Conservation (phyloP, 169 alveolate species). For the Cystoisospora suis region DNA sequence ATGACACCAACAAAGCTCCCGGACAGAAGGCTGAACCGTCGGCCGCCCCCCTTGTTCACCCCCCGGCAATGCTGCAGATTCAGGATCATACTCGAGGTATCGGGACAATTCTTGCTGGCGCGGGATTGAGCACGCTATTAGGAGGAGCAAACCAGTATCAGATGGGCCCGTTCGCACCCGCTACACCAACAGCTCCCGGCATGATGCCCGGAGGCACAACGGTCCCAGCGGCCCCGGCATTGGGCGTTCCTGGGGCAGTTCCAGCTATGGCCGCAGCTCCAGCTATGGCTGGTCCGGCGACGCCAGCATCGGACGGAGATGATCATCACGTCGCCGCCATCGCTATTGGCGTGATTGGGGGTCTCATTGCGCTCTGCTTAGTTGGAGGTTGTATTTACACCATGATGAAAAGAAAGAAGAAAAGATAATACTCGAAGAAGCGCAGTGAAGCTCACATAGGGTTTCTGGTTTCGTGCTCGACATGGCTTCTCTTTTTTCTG, state of each 20-base stretch:
- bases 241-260: background rate
- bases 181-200: background rate
- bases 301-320: background rate
- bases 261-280: background rate
- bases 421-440: no score
- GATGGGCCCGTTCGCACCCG: background rate
- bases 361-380: background rate
- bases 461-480: no score
- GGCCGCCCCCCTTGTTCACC: no score
- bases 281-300: background rate
- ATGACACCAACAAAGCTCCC: no score
- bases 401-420: background rate
- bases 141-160: slow-evolving; percentile 16
- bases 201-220: background rate
- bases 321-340: background rate
- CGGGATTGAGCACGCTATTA: background rate
- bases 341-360: background rate
- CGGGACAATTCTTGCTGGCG: slow-evolving; percentile 22
- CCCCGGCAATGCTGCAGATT: background rate
- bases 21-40: no score
- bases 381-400: slow-evolving; percentile 14
- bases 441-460: no score
- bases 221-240: background rate
- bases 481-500: background rate
- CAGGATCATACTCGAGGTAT: background rate